Evolutionary conservation across 805 yeast genomes (phyloP).

Genomic region (Myxozyma kluyveri): DNA sequence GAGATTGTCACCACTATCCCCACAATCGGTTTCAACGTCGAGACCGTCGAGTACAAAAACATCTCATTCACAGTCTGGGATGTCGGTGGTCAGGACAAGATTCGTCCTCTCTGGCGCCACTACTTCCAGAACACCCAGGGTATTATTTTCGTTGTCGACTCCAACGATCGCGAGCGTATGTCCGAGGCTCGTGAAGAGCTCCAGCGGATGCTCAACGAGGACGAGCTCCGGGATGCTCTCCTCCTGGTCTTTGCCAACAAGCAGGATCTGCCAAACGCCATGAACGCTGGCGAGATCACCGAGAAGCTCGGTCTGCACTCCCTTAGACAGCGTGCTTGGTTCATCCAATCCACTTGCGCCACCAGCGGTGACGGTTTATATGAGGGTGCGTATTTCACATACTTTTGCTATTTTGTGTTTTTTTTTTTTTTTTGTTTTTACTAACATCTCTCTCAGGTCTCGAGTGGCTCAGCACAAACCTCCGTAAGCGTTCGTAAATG

Average conservation of each 20-base stretch:
- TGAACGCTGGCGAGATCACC: slow-evolving; percentile 77
- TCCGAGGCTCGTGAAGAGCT: slow-evolving; percentile 77
- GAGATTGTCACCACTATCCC: slow-evolving; percentile 72
- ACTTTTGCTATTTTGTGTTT: neutral
- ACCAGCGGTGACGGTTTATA: slow-evolving; percentile 84
- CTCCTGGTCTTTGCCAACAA: slow-evolving; percentile 85
- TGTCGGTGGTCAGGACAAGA: slow-evolving; percentile 93
- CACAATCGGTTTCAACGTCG: slow-evolving; percentile 68
- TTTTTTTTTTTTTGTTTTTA: neutral
- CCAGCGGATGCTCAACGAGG: slow-evolving; percentile 72
- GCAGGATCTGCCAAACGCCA: slow-evolving; percentile 70
- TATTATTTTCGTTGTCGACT: slow-evolving; percentile 84
- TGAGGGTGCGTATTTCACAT: slow-evolving; percentile 50
- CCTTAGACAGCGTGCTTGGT: slow-evolving; percentile 74
- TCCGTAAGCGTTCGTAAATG: slow-evolving; percentile 30
- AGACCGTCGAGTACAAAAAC: slow-evolving; percentile 76
- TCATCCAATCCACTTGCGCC: slow-evolving; percentile 88
- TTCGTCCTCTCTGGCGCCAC: slow-evolving; percentile 93
- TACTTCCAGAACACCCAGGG: slow-evolving; percentile 93
- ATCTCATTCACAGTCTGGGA: slow-evolving; percentile 88
- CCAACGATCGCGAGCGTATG: slow-evolving; percentile 67
- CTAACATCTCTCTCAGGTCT: slow-evolving; percentile 20
- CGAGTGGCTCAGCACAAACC: slow-evolving; percentile 31
- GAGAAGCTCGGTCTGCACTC: slow-evolving; percentile 63
- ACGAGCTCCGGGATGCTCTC: slow-evolving; percentile 76